Conservation (phyloP, 495 filamentous ascomycete genomes). For the Staphylotrichum longicolle region DNA sequence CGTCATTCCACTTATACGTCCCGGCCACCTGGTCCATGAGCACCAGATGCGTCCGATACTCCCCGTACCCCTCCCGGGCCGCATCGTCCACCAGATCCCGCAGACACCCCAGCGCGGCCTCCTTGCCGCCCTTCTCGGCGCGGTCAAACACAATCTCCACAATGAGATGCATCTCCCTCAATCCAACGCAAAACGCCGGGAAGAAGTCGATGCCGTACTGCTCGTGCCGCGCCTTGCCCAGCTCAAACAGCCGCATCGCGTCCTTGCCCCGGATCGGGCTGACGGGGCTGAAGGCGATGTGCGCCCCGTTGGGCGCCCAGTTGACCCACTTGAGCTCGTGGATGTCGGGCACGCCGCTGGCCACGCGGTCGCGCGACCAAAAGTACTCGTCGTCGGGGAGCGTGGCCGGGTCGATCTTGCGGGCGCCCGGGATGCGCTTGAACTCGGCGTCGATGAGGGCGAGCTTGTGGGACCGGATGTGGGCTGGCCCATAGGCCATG, state of each 20-base stretch:
- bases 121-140: constrained; percentile 36
- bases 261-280: constrained; percentile 51
- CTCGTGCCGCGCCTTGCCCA: too few species aligned
- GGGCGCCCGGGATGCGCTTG: too few species aligned
- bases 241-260: constrained; percentile 30
- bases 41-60: constrained; percentile 57
- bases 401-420: too few species aligned
- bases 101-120: constrained; percentile 42
- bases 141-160: constrained; percentile 54
- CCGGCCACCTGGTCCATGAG: constrained; percentile 56
- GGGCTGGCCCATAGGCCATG: too few species aligned
- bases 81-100: constrained; percentile 49
- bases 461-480: too few species aligned
- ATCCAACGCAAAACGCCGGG: too few species aligned
- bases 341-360: constrained; percentile 47
- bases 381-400: too few species aligned
- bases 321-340: constrained; percentile 56
- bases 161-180: constrained; percentile 45
- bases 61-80: constrained; percentile 53
- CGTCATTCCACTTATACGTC: constrained; percentile 57
- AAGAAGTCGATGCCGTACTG: constrained; percentile 50
- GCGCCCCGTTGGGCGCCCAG: constrained; percentile 56
- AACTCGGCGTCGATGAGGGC: too few species aligned
- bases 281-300: constrained; percentile 59
- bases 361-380: too few species aligned